Percentiles rank a stretch among this genome's conserved stretches.
phyloP scores from a whole-genome alignment of 2,329 filamentous ascomycete species.

The Paracorniculantispora psalliotae region DNA sequence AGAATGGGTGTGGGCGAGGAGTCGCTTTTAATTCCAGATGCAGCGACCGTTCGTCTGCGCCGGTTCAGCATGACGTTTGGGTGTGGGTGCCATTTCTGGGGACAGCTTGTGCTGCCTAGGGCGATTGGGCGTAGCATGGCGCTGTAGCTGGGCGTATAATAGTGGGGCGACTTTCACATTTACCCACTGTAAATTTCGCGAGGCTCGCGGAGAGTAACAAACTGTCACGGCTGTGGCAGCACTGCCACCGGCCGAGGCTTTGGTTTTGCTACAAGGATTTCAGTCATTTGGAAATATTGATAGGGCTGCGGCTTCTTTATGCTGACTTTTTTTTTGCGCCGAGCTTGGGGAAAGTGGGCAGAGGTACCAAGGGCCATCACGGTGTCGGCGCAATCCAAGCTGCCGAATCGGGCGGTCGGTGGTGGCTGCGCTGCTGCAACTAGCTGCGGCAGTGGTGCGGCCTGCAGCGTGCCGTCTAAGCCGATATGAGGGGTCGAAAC shows the following conservation, averaged over 20 bases:
- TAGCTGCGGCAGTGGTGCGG: constrained; percentile 1
- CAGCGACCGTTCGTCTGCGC: not conserved
- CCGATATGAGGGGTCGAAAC: not conserved
- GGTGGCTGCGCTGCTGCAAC: too few species aligned
- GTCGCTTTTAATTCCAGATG: not conserved
- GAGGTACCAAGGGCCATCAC: not conserved
- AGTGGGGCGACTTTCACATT: too few species aligned
- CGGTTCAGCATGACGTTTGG: not conserved
- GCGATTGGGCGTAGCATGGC: too few species aligned
- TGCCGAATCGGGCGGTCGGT: constrained; percentile 3
- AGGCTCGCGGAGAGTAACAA: not conserved
- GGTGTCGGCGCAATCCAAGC: not conserved
- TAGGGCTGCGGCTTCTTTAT: too few species aligned
- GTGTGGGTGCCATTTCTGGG: not conserved
- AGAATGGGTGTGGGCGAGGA: not conserved
- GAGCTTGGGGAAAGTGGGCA: too few species aligned
- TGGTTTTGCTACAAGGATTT: too few species aligned
- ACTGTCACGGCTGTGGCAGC: not conserved
- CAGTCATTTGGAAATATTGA: too few species aligned
- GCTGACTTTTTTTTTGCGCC: too few species aligned
- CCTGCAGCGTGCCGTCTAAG: not conserved
- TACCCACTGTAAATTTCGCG: not conserved
- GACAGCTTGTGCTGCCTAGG: too few species aligned
- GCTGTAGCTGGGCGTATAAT: too few species aligned
- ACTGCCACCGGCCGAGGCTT: not conserved